These are phyloP conservation scores for Mycena galericulata DNA, from an alignment of 768 basidiomycete genomes.

Conservation along the genomic window DNA sequence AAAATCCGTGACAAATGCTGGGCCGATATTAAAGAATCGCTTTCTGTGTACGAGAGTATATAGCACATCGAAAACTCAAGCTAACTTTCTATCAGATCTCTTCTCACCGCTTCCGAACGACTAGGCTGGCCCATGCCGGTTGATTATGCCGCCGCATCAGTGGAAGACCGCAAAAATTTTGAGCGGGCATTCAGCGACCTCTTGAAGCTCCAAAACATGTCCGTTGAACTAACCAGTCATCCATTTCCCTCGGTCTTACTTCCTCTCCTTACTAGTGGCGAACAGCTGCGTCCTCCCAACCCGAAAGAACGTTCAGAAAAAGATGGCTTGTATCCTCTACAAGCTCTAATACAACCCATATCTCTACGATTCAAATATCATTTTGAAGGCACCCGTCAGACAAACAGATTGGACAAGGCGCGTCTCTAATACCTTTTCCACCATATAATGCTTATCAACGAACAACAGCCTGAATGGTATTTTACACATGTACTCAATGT, in stretches of 20 bases:
- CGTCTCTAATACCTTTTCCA: not conserved
- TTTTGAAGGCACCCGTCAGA: conserved; percentile 87
- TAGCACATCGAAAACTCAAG: not conserved
- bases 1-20: conserved; percentile 79
- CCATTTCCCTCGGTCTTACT: not conserved
- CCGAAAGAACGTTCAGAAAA: conserved; percentile 46
- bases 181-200: conserved; percentile 84
- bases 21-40: conserved; percentile 73
- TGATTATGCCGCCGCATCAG: conserved; percentile 65
- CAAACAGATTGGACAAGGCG: conserved; percentile 95
- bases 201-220: conserved; percentile 84
- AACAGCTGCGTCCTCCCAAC: conserved; percentile 53
- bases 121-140: conserved; percentile 89
- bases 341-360: conserved; percentile 87
- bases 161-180: conserved; percentile 71
- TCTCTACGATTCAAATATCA: conserved; percentile 93
- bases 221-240: conserved; percentile 43
- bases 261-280: conserved; percentile 58
- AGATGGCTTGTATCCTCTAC: conserved; percentile 83
- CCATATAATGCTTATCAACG: not conserved
- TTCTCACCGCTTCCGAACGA: conserved; percentile 75
- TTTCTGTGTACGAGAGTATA: conserved; percentile 65
- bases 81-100: conserved; percentile 56
- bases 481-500: conserved; percentile 92
- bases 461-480: conserved; percentile 92